phyloP scores from a whole-genome alignment of 768 basidiomycete genomes.

The Auricularia sp. region DNA sequence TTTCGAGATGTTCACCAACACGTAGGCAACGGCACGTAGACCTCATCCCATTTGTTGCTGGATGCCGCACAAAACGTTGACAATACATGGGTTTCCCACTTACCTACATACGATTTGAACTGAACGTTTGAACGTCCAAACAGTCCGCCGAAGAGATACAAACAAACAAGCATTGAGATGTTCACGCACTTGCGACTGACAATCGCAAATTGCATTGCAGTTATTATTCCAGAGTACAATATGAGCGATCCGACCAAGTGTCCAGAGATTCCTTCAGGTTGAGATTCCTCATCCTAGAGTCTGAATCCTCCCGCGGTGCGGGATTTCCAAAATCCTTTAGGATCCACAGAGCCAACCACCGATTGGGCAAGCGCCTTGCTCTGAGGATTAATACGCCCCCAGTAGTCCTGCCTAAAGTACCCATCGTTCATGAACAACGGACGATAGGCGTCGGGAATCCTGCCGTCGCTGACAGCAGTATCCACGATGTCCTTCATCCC shows the following conservation, averaged over 20 bases:
- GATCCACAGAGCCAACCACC: neutral
- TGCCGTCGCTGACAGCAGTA: neutral
- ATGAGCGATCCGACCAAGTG: too few relatives aligned
- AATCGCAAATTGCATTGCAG: neutral
- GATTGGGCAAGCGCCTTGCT: neutral
- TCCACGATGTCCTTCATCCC: conserved; percentile 1
- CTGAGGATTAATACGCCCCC: neutral
- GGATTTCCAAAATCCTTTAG: neutral
- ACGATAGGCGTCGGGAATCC: neutral
- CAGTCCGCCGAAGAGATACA: too few relatives aligned
- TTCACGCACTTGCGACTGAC: too few relatives aligned
- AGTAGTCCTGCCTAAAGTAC: neutral
- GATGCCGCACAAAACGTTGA: too few relatives aligned
- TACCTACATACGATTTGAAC: too few relatives aligned
- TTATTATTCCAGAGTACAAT: neutral
- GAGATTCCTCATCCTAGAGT: neutral
- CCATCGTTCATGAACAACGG: neutral
- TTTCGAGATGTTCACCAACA: neutral
- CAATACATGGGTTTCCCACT: too few relatives aligned
- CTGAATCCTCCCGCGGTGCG: neutral
- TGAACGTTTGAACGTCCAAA: too few relatives aligned
- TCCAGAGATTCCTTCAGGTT: too few relatives aligned
- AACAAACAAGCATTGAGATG: too few relatives aligned
- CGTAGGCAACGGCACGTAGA: neutral
- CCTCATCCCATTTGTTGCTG: too few relatives aligned